phyloP scores from a whole-genome alignment of 2,329 filamentous ascomycete genomes.

The Xylaria sp. region DNA sequence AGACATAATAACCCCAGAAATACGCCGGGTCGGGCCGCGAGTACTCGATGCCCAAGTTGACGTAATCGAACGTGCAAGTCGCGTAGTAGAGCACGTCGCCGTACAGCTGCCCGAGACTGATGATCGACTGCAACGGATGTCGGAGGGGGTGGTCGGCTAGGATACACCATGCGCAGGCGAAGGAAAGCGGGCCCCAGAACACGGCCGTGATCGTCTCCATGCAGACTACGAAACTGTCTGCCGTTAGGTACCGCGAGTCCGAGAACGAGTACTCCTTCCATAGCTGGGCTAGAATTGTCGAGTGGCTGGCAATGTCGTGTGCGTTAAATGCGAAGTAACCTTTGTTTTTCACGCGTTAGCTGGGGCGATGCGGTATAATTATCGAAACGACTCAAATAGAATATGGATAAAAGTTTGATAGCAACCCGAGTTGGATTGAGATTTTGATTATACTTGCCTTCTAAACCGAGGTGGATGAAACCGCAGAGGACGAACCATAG shows the following conservation, averaged over 20 bases:
- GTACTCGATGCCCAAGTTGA: constrained; percentile 53
- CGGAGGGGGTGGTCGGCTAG: constrained; percentile 56
- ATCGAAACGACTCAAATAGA: neutral
- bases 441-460: constrained; percentile 40
- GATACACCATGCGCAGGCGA: constrained; percentile 58
- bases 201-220: constrained; percentile 66
- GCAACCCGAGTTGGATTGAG: neutral
- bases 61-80: constrained; percentile 57
- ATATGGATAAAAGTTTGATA: neutral
- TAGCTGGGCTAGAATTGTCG: constrained; percentile 60
- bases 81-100: constrained; percentile 63
- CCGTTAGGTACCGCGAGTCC: constrained; percentile 65
- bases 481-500: constrained; percentile 71
- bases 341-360: constrained; percentile 11
- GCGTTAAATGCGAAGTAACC: constrained; percentile 61
- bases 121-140: constrained; percentile 59
- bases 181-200: constrained; percentile 64
- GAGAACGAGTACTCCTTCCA: constrained; percentile 69
- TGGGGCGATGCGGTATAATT: neutral
- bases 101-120: constrained; percentile 61
- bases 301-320: constrained; percentile 53
- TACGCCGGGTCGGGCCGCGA: constrained; percentile 63
- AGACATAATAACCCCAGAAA: constrained; percentile 63
- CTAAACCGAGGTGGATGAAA: constrained; percentile 57
- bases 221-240: constrained; percentile 63